Base-by-base conservation (phyloP, 352 stramenopile genomes). In the Plasmopara viticola region DNA sequence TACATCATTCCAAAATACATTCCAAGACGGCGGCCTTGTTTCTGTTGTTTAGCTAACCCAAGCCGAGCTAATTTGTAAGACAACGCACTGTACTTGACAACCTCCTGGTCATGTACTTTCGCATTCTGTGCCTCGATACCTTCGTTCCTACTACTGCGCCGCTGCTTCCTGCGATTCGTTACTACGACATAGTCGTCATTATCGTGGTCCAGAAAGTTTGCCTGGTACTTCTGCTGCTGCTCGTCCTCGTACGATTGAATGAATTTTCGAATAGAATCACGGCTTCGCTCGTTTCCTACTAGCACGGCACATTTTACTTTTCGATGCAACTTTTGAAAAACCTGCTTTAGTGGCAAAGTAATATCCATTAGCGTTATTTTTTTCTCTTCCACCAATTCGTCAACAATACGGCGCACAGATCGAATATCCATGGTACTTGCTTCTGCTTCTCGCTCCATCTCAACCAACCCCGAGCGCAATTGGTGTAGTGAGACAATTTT, bases 1-100 rank as follows among this genome's bases (percentile, higher is more conserved):
- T 80, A 88, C 53, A 90, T 60, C 38, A 83, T 75, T 0, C 83
- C 83, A 20, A 87, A 86, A 57, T 78, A 79, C 63, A 83, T 84
- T 8, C 83, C 83, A 9, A 93, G 62, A 13, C 70, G 62, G n/a
- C 79, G 75, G 17, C 66, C 73, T 69, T 93, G 83, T 52, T 87
- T 87, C 51, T 79, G 70, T 2, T 85, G 55, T 39, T 75, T 78
- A 5, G 64, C 65, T 18, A 87, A 49, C 14, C 84, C 66, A 49
- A 83, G 56, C 5, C 80, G 76, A 17, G 76, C 72, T 10, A 75
- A 33, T 51, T 87, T 87, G 60, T 87, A 91, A 33, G 78, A 86
- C 5, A 64, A 51, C 0, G 74, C 71, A 15, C 58, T 73, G 50
- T 87, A 90, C 35, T 76, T 81, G 18, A 90, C 61, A 37, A 90